Evolutionary conservation across 768 basidiomycete genomes (phyloP).

Genomic region (Glaciozyma martinii): DNA sequence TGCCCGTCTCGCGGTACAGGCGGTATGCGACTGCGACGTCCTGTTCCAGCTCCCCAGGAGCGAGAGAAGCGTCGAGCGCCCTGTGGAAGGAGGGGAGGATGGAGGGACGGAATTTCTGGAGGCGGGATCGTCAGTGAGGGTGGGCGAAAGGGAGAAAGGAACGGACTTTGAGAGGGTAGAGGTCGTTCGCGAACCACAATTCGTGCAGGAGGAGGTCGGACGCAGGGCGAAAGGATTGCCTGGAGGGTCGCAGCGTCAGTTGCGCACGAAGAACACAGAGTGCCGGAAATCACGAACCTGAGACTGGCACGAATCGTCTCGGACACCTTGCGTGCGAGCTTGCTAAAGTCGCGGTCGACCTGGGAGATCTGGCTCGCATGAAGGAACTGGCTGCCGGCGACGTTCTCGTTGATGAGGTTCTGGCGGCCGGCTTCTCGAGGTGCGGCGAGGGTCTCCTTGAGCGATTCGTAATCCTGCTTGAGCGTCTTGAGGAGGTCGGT

Average conservation of each 20-base stretch:
- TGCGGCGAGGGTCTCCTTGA: slow-evolving; percentile 6
- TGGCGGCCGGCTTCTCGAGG: not conserved
- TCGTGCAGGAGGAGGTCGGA: slow-evolving; percentile 14
- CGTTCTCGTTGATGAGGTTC: slow-evolving; percentile 20
- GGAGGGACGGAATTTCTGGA: slow-evolving; percentile 18
- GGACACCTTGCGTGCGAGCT: slow-evolving; percentile 10
- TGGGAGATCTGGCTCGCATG: not conserved
- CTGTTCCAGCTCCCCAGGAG: not conserved
- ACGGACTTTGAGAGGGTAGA: slow-evolving; percentile 13
- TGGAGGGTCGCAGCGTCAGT: not conserved
- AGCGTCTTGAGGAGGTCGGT: not conserved
- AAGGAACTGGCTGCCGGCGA: not conserved
- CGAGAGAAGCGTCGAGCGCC: slow-evolving; percentile 2
- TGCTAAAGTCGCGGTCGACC: slow-evolving; percentile 13
- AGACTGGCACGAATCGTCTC: slow-evolving; percentile 10
- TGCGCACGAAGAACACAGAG: not conserved
- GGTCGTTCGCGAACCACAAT: slow-evolving; percentile 25
- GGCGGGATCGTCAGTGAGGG: not conserved
- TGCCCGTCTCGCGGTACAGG: slow-evolving; percentile 27
- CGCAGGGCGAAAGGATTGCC: slow-evolving; percentile 4
- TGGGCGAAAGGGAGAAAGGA: not conserved
- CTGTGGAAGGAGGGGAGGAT: slow-evolving; percentile 6
- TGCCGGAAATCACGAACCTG: not conserved
- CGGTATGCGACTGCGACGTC: slow-evolving; percentile 28
- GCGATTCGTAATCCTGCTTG: not conserved